These are phyloP conservation scores for Scleroderma bovista DNA, from an alignment of 768 basidiomycete species.

Conservation along the genomic window DNA sequence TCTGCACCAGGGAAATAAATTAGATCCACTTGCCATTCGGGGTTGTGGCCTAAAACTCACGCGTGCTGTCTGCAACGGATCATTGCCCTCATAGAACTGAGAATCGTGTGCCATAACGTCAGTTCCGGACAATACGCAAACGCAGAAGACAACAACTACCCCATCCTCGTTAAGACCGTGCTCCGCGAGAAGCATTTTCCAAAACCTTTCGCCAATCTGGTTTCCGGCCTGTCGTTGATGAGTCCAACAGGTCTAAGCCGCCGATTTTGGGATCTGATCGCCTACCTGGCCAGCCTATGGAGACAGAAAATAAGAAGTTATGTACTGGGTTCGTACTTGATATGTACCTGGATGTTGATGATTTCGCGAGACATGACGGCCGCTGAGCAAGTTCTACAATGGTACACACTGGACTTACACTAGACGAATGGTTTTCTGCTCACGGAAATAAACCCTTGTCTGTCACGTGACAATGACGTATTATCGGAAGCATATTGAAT, in stretches of 20 bases:
- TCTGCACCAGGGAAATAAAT: slow-evolving; percentile 34
- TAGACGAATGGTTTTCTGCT: no score
- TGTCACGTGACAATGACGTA: slow-evolving; percentile 22
- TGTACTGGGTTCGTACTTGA: background rate
- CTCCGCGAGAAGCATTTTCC: slow-evolving; percentile 82
- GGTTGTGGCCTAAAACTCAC: slow-evolving; percentile 34
- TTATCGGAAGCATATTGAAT: slow-evolving; percentile 8
- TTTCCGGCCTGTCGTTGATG: slow-evolving; percentile 52
- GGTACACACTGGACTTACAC: no score
- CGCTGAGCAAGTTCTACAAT: slow-evolving; percentile 10
- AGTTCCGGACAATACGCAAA: slow-evolving; percentile 7
- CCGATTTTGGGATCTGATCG: background rate
- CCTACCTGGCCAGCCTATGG: slow-evolving; percentile 65
- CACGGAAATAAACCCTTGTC: slow-evolving; percentile 12
- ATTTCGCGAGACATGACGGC: slow-evolving; percentile 69
- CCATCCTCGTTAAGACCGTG: slow-evolving; percentile 75
- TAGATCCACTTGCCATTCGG: background rate
- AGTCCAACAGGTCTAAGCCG: slow-evolving; percentile 2
- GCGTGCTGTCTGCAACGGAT: slow-evolving; percentile 68
- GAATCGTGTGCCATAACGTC: slow-evolving; percentile 3
- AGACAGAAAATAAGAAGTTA: slow-evolving; percentile 8
- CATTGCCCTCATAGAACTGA: slow-evolving; percentile 65
- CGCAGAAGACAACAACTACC: slow-evolving; percentile 33
- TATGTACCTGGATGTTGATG: slow-evolving; percentile 67
- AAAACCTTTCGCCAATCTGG: slow-evolving; percentile 82